Base-by-base conservation (phyloP, 148 eudicot species). In the Fallopia convolvulus region DNA sequence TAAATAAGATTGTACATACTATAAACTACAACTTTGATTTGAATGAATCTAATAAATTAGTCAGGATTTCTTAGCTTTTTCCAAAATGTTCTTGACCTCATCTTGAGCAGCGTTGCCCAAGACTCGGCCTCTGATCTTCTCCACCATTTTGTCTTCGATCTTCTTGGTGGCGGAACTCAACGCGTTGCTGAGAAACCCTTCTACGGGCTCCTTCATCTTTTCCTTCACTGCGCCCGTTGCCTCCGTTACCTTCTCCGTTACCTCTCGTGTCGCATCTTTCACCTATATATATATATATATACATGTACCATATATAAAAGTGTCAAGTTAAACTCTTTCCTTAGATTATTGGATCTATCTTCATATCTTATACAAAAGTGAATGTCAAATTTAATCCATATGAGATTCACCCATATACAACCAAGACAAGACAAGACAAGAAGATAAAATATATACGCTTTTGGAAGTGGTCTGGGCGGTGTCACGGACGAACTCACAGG, bases 81-180 rank as follows among this genome's bases (percentile, higher is more conserved):
- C 70, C 40, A 63, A 63, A 12, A 60, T 23, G 4, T 2, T 12
- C 30, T 60, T 60, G 66, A 60, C 66, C 66, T 60, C 66, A 21
- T 6, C 70, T 3, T 63, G 70, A 26, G 70, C 40, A 8, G 36
- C 66, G 17, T 63, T 77, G 7, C 82, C 77, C 72, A 80, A 17
- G 63, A 78, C 83, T 47, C 42, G 75, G 11, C 78, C 87, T 41
- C 70, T 76, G 20, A 83, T 85, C 79, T 85, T 81, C 53, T 83
- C 86, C 6, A 79, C 85, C 30, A 80, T 81, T 49, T 82, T 83
- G 41, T 83, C 82, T 56, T 83, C 85, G 12, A 79, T 75, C 40
- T 83, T 85, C 6, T 46, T 58, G 75, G 70, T 63, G 9, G 78
- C 78, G 6, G 74, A 80, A 26, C 61, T 61, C 17, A 65, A 76